Base-by-base conservation (phyloP, 306 rosid species). In the peach (Prunus persica) region DNA sequence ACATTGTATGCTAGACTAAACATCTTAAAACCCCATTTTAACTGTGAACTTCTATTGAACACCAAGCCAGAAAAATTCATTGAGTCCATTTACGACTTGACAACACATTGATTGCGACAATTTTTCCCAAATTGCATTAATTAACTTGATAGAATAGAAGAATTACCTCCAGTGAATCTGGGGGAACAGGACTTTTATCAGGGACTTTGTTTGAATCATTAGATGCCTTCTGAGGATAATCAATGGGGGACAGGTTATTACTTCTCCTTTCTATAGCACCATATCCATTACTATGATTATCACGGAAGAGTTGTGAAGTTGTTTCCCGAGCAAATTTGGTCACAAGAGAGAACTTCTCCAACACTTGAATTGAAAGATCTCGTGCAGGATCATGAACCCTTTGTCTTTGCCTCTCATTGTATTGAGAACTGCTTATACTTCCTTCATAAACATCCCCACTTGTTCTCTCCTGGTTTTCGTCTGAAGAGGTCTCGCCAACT, bases 241-340 rank as follows among this genome's bases (percentile, higher is more conserved):
- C 87, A 84, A 76, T 73, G 65, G 86, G 20, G 84, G 83, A 77
- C 70, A 84, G 85, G 74, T 63, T 70, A 50, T 73, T 81, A 69
- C 71, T 86, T 81, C 89, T 82, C 87, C 88, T 87, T 60, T 88
- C 93, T 34, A 61, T 57, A 76, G 73, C 65, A 79, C 87, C 76
- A 81, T 80, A 89, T 65, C 93, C 99, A 84, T 96, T 86, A 77
- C 67, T 79, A 67, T 92, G 92, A 85, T 54, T 76, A 64, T 94
- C 99, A 79, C 98, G 81, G 32, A 95, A 96, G 51, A 92, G 89
- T 87, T 96, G 99, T 8, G 99, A 92, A 75, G 99, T 92, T 88
- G 99, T 92, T 67, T 96, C 99, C 22, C 97, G 96, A 67, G 99
- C 98, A 91, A 96, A 96, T 88, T 73, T 96, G 50, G 99, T 96